These are phyloP conservation scores for Tilletia walkeri DNA, from an alignment of 1,284 basidiomycete species.

Conservation along the genomic window DNA sequence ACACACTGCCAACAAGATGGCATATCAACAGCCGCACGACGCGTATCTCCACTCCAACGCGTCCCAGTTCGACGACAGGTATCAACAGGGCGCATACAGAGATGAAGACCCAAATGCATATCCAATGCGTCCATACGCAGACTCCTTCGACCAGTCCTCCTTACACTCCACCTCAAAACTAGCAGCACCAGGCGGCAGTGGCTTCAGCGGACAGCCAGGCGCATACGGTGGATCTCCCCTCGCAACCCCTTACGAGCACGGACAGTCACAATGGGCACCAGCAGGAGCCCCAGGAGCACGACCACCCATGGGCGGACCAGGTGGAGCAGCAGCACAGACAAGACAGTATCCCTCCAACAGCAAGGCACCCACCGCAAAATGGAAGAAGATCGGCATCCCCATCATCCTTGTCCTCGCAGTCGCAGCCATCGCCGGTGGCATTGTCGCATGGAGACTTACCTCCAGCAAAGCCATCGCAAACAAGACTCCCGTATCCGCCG, in stretches of 20 bases:
- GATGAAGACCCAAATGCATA: constrained; percentile 33
- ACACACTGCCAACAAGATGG: constrained; percentile 29
- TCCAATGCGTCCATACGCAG: constrained; percentile 9
- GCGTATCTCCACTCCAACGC: constrained; percentile 50
- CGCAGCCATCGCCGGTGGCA: constrained; percentile 10
- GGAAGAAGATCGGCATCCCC: constrained; percentile 16
- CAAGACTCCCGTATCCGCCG: constrained; percentile 10
- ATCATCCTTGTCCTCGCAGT: constrained; percentile 16
- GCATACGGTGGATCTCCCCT: not conserved
- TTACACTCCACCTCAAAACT: constrained; percentile 13
- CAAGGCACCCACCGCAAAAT: constrained; percentile 1
- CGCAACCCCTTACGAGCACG: not conserved
- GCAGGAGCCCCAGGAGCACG: not conserved
- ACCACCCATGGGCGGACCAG: not conserved
- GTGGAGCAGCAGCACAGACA: not conserved
- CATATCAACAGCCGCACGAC: constrained; percentile 44
- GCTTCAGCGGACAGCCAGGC: not conserved
- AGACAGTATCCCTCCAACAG: not conserved
- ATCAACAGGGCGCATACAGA: constrained; percentile 31
- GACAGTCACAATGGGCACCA: not conserved
- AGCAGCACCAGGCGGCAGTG: not conserved
- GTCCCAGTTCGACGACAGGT: constrained; percentile 49
- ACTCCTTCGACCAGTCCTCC: constrained; percentile 14
- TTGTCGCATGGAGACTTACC: constrained; percentile 9
- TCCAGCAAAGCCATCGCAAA: not conserved